Conservation (phyloP, 2,329 filamentous ascomycete species). For the Phaeoacremonium minimum region DNA sequence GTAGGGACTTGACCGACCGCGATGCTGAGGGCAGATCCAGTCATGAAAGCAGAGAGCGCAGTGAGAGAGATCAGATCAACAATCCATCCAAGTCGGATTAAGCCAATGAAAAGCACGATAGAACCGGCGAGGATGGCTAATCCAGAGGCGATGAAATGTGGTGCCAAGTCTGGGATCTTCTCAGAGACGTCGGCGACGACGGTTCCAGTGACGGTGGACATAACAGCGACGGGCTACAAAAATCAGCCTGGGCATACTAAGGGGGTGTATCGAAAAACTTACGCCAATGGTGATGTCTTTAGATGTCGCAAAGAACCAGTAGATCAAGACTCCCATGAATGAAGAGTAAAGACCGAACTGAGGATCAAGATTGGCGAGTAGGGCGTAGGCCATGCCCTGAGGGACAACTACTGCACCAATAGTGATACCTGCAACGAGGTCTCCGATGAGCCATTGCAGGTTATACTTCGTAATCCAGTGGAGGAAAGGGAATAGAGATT, state of each 20-base stretch:
- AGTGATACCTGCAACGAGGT: constrained; percentile 70
- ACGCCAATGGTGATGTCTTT: constrained; percentile 98
- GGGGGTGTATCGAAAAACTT: constrained; percentile 30
- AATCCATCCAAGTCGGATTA: constrained; percentile 80
- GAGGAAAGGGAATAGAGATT: constrained; percentile 78
- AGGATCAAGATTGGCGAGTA: constrained; percentile 72
- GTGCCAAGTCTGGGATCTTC: constrained; percentile 51
- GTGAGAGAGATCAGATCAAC: constrained; percentile 90
- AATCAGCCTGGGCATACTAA: constrained; percentile 1
- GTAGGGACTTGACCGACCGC: constrained; percentile 76
- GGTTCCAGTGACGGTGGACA: constrained; percentile 85
- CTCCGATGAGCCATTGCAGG: constrained; percentile 79
- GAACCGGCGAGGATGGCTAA: constrained; percentile 73
- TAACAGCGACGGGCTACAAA: constrained; percentile 79
- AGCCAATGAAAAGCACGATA: constrained; percentile 74
- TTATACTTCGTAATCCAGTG: constrained; percentile 92
- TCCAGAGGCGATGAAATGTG: constrained; percentile 70
- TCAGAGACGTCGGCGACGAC: constrained; percentile 64
- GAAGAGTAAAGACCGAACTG: constrained; percentile 91
- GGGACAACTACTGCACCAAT: constrained; percentile 76
- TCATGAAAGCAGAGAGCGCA: constrained; percentile 94
- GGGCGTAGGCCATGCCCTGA: constrained; percentile 93
- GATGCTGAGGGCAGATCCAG: constrained; percentile 89
- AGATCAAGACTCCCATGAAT: constrained; percentile 90
- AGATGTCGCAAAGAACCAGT: constrained; percentile 97